These are phyloP conservation scores for Mycena alexandri DNA, from an alignment of 768 basidiomycete genomes.

Conservation along the genomic window DNA sequence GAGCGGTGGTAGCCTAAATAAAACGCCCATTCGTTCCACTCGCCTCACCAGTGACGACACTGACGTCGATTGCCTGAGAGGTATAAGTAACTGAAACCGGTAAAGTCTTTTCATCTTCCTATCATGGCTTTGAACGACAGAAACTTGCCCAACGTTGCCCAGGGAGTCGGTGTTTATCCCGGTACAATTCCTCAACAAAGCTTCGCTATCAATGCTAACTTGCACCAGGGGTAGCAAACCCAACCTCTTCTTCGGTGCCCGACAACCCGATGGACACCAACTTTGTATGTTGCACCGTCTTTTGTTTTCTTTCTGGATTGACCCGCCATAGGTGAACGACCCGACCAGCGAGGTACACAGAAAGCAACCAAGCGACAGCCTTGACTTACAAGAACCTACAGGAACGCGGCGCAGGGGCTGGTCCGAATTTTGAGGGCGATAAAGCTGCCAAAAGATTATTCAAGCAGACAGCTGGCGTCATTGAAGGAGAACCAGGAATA, in stretches of 20 bases:
- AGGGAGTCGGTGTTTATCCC: slow-evolving; percentile 55
- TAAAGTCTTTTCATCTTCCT: neutral
- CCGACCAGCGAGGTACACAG: slow-evolving; percentile 46
- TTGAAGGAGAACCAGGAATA: slow-evolving; percentile 67
- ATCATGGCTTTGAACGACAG: slow-evolving; percentile 55
- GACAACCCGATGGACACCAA: slow-evolving; percentile 54
- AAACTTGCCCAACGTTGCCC: slow-evolving; percentile 39
- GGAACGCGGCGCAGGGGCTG: slow-evolving; percentile 56
- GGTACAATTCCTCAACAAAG: slow-evolving; percentile 34
- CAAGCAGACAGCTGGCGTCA: slow-evolving; percentile 60
- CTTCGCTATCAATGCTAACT: too few relatives aligned
- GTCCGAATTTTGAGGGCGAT: slow-evolving; percentile 53
- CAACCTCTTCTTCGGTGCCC: slow-evolving; percentile 52
- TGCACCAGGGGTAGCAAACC: slow-evolving; percentile 51
- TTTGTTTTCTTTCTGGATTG: neutral
- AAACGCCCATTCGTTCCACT: neutral
- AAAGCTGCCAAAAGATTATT: slow-evolving; percentile 54
- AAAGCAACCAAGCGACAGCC: too few relatives aligned
- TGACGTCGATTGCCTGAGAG: neutral
- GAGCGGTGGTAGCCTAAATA: slow-evolving; percentile 41
- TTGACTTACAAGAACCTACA: slow-evolving; percentile 27
- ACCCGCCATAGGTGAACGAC: slow-evolving; percentile 52
- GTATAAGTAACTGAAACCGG: slow-evolving; percentile 1
- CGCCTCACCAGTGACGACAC: slow-evolving; percentile 33
- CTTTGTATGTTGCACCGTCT: slow-evolving; percentile 52